A percentile compares a stretch with the other conserved stretches of the same genome.
phyloP scores from a whole-genome alignment of 306 rosid genomes.

The Argentina anserina region DNA sequence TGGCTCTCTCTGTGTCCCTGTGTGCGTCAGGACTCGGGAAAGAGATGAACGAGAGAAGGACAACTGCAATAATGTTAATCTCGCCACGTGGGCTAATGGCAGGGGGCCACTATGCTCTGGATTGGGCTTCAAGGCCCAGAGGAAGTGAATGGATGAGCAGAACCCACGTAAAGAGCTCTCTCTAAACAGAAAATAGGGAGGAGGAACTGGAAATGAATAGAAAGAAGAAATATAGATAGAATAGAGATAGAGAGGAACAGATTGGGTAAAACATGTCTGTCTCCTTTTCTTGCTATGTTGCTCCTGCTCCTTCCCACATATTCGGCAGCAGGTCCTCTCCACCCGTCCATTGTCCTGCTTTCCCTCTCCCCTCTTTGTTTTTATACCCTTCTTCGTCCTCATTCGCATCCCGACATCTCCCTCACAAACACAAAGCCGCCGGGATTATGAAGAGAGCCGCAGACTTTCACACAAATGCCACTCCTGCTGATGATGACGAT shows the following conservation, averaged over 20 bases:
- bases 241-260: background rate
- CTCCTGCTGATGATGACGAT: background rate
- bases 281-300: background rate
- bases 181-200: background rate
- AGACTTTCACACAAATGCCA: background rate
- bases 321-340: conserved; percentile 8
- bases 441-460: background rate
- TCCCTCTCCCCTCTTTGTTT: conserved; percentile 3
- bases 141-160: background rate
- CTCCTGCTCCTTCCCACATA: conserved; percentile 26
- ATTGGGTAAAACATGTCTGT: background rate
- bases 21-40: conserved; percentile 7
- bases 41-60: background rate
- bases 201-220: background rate
- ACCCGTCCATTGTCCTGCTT: conserved; percentile 24
- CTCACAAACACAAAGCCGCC: background rate
- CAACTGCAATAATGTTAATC: conserved; percentile 3
- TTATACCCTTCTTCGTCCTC: background rate
- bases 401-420: background rate
- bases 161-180: background rate
- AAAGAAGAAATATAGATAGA: too few species aligned
- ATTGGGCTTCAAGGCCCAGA: conserved; percentile 7
- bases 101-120: background rate
- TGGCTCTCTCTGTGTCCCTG: too few species aligned
- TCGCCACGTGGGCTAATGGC: background rate